Evolutionary conservation across 1,139 yeast species (phyloP), one percentile per base, ranked within the genome.

Genomic region (Pichia norvegensis): DNA sequence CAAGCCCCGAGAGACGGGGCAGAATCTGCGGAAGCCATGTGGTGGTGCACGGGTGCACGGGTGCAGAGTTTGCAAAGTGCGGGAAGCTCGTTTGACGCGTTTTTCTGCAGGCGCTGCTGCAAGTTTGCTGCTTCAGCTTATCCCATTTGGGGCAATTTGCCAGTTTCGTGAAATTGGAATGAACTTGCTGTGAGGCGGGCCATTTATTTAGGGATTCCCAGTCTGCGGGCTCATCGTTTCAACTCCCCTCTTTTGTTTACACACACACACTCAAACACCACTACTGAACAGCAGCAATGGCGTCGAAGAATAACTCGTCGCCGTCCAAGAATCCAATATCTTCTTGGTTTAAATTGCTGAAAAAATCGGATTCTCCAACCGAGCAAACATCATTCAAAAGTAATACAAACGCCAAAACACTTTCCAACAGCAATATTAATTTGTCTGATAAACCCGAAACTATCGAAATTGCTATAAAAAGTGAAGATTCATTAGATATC

Each of bases 301-400:
- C 45, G 13, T 43, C 51, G 13, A 37, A 42, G 11, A 29, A 40
- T 20, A 17, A 46, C 20, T 29, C 38, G 42, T 47, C 51, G 4
- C 51, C 51, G 11, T 45, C 51, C 4, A 42, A 41, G 25, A 45
- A 36, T 22, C 33, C 46, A 1, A 41, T 47, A 22, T 45, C 48
- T 10, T 35, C 38, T 10, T 47, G 51, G 51, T 38, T 47, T n/a
- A 47, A 43, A 33, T 14, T 38, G 7, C 36, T 45, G 23, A 44
- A 42, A 17, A 44, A 40, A 29, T 41, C 46, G 3, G 45, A 42
- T 19, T 14, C 44, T 1, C 19, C 20, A 13, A 11, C 42, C 33
- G 33, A 40, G 27, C 11, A 6, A 35, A 14, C 33, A 21, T 31
- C 37, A 3, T 16, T 20, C 11, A 31, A 17, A 8, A 31, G n/a